Percentiles rank a stretch among this genome's conserved stretches.
Conservation (phyloP, 192 early-diverging fungal genomes). For the Spizellomyces sp. region DNA sequence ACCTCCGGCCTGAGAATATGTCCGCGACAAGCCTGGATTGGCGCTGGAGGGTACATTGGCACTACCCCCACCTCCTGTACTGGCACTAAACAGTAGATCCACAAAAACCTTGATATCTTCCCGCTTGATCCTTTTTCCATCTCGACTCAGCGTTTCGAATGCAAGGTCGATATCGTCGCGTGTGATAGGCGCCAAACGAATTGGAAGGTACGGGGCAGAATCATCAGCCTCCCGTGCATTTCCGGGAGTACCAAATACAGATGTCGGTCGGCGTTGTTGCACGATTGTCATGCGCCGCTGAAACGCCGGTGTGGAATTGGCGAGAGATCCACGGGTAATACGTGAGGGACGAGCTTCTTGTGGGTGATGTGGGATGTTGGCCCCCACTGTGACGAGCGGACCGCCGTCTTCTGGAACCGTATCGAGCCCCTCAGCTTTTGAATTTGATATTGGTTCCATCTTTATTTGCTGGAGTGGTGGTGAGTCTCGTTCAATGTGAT, state of each 20-base stretch:
- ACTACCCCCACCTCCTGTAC: not conserved
- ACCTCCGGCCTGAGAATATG: not conserved
- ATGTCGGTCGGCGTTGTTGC: not conserved
- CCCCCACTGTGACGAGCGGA: too few species aligned
- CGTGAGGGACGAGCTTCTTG: too few species aligned
- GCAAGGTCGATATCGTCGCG: slow-evolving; percentile 28
- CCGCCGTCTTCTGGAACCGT: too few species aligned
- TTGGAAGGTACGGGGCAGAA: not conserved
- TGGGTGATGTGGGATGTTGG: too few species aligned
- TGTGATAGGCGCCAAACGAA: slow-evolving; percentile 16
- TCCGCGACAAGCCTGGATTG: not conserved
- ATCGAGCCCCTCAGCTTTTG: too few species aligned
- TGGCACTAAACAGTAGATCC: slow-evolving; percentile 10
- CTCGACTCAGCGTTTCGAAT: slow-evolving; percentile 23
- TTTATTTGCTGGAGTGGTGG: too few species aligned
- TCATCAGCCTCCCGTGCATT: not conserved
- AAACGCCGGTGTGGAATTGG: not conserved
- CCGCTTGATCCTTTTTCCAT: slow-evolving; percentile 16
- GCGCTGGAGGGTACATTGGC: not conserved
- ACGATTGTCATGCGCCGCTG: slow-evolving; percentile 18
- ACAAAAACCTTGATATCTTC: slow-evolving; percentile 26
- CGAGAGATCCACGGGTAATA: not conserved
- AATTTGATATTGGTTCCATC: too few species aligned
- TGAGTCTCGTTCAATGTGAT: too few species aligned
- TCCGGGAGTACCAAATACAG: not conserved